Conservation (phyloP, 2,329 filamentous ascomycete genomes). For the Aspergillus eucalypticola region DNA sequence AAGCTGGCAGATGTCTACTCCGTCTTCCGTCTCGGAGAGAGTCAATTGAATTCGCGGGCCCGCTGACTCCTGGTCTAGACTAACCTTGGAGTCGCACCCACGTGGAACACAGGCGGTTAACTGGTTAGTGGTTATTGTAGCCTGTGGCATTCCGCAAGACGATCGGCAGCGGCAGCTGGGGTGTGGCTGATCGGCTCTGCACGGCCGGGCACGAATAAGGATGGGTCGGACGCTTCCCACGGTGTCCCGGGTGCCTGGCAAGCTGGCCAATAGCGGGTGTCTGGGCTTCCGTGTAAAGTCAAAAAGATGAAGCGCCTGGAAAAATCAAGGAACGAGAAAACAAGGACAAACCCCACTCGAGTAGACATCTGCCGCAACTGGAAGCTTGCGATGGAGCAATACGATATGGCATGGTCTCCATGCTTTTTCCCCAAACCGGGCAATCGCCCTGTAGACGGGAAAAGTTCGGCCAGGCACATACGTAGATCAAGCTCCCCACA, state of each 20-base stretch:
- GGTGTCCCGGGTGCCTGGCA: neutral
- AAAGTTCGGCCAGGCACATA: neutral
- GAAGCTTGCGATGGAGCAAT: no score
- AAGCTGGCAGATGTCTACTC: neutral
- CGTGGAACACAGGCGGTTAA: neutral
- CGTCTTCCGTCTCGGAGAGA: neutral
- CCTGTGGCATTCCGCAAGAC: neutral
- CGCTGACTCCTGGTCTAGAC: neutral
- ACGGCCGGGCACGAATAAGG: neutral
- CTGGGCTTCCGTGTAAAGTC: neutral
- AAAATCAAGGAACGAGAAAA: neutral
- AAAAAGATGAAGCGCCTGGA: neutral
- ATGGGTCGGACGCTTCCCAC: neutral
- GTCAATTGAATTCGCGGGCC: no score
- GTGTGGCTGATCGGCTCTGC: conserved; percentile 1
- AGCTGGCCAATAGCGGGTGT: neutral
- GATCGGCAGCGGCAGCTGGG: neutral
- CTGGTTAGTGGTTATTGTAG: neutral
- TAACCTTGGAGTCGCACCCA: neutral
- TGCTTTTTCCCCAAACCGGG: neutral
- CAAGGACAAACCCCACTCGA: no score
- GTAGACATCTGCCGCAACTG: no score
- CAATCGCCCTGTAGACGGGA: neutral
- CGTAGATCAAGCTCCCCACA: neutral
- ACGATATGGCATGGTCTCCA: no score